Conservation (phyloP, 768 basidiomycete genomes). For the Russula compacta region DNA sequence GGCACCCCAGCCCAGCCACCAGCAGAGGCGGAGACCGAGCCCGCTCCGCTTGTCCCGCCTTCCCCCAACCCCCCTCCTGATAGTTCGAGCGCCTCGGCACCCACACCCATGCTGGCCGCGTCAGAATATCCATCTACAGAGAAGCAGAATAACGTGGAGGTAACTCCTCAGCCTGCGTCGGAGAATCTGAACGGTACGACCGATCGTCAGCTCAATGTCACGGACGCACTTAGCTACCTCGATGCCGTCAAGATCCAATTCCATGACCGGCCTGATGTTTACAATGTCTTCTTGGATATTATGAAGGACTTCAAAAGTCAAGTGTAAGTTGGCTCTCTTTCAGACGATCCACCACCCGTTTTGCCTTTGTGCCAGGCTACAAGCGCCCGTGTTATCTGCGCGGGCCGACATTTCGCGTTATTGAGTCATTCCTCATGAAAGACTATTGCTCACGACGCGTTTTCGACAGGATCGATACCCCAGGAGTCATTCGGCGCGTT, state of each 20-base stretch:
- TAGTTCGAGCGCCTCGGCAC: not conserved
- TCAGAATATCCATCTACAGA: not conserved
- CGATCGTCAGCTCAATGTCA: slow-evolving; percentile 47
- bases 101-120: not conserved
- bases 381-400: not conserved
- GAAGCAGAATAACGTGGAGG: not conserved
- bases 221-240: slow-evolving; percentile 53
- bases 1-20: not conserved
- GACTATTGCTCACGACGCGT: not conserved
- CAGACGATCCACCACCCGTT: not conserved
- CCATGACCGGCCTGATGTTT: slow-evolving; percentile 49
- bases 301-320: slow-evolving; percentile 75
- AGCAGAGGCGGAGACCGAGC: not conserved
- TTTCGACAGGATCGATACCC: slow-evolving; percentile 79
- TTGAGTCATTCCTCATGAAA: not conserved
- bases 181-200: slow-evolving; percentile 8
- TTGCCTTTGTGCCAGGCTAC: not conserved
- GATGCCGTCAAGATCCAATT: slow-evolving; percentile 59
- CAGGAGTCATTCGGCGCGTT: slow-evolving; percentile 93
- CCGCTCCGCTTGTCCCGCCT: not conserved
- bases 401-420: not conserved
- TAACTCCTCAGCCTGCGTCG: not conserved
- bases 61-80: not conserved
- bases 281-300: slow-evolving; percentile 56
- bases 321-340: slow-evolving; percentile 29